phyloP scores from a whole-genome alignment of 2,329 filamentous ascomycete species.

The Grosmannia clavigera region DNA sequence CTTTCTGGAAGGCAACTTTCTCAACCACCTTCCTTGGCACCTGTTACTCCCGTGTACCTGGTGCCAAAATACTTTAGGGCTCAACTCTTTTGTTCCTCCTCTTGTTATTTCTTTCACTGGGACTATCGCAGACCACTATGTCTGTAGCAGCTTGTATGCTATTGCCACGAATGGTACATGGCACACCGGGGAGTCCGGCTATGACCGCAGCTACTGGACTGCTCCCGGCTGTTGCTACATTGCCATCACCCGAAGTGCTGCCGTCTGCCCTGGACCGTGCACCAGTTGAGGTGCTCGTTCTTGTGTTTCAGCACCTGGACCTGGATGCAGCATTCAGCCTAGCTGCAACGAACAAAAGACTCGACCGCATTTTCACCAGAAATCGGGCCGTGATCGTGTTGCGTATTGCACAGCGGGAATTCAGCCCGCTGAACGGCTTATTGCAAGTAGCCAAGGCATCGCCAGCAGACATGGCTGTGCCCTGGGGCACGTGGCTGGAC shows the following conservation, averaged over 20 bases:
- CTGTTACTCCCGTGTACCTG: too few relatives aligned
- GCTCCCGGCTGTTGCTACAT: not conserved
- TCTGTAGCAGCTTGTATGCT: not conserved
- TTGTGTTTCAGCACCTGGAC: slow-evolving; percentile 33
- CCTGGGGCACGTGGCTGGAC: slow-evolving; percentile 23
- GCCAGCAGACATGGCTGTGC: slow-evolving; percentile 20
- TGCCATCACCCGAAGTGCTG: slow-evolving; percentile 8
- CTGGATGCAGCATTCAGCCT: slow-evolving; percentile 27
- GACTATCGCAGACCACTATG: not conserved
- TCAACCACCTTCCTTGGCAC: too few relatives aligned
- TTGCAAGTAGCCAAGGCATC: slow-evolving; percentile 34
- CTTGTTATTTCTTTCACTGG: not conserved
- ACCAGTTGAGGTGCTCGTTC: slow-evolving; percentile 35
- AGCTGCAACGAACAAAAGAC: slow-evolving; percentile 23
- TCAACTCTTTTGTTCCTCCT: not conserved
- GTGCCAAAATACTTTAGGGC: not conserved
- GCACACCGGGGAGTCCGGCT: not conserved
- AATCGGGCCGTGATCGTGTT: slow-evolving; percentile 30
- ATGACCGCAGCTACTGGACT: not conserved
- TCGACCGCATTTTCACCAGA: slow-evolving; percentile 27
- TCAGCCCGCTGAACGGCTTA: slow-evolving; percentile 31
- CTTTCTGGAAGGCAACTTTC: not conserved
- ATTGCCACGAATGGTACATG: not conserved
- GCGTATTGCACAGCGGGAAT: slow-evolving; percentile 27
- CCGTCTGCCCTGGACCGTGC: slow-evolving; percentile 13